Evolutionary conservation across 2,329 filamentous ascomycete genomes (phyloP).

Genomic region (Microcyclosporella mali): DNA sequence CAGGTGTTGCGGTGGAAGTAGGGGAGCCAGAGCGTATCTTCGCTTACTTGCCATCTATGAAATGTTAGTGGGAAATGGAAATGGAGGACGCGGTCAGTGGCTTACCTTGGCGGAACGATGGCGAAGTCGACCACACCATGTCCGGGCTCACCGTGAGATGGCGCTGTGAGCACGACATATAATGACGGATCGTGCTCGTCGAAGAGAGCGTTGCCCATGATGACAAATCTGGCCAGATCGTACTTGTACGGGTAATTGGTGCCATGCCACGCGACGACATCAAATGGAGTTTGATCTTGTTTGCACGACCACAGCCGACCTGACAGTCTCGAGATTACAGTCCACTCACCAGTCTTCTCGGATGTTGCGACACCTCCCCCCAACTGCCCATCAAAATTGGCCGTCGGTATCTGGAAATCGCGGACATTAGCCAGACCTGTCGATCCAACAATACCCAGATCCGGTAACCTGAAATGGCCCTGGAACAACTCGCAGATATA

Average conservation of each 20-base stretch:
- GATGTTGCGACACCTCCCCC: slow-evolving; percentile 3
- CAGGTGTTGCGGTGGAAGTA: slow-evolving; percentile 65
- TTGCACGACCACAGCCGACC: slow-evolving; percentile 12
- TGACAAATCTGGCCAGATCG: slow-evolving; percentile 51
- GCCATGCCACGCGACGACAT: slow-evolving; percentile 64
- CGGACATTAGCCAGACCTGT: slow-evolving; percentile 59
- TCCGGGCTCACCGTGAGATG: slow-evolving; percentile 41
- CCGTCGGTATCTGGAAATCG: slow-evolving; percentile 57
- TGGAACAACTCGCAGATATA: slow-evolving; percentile 62
- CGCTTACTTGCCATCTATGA: slow-evolving; percentile 55
- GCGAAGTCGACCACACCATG: slow-evolving; percentile 60
- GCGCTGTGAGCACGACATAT: slow-evolving; percentile 59
- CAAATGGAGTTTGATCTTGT: slow-evolving; percentile 60
- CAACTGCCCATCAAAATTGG: slow-evolving; percentile 42
- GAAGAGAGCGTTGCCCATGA: slow-evolving; percentile 48
- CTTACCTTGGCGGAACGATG: slow-evolving; percentile 54
- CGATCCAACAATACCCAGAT: slow-evolving; percentile 58
- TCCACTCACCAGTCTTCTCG: slow-evolving; percentile 8
- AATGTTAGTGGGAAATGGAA: background rate
- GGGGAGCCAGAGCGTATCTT: slow-evolving; percentile 64
- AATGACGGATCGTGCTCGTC: slow-evolving; percentile 62
- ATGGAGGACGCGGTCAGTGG: background rate
- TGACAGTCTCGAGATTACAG: slow-evolving; percentile 6
- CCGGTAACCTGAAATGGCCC: slow-evolving; percentile 56
- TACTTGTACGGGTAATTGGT: slow-evolving; percentile 56